Base-by-base conservation (phyloP, 2,329 filamentous ascomycete genomes). In the Polychaeton citri region DNA sequence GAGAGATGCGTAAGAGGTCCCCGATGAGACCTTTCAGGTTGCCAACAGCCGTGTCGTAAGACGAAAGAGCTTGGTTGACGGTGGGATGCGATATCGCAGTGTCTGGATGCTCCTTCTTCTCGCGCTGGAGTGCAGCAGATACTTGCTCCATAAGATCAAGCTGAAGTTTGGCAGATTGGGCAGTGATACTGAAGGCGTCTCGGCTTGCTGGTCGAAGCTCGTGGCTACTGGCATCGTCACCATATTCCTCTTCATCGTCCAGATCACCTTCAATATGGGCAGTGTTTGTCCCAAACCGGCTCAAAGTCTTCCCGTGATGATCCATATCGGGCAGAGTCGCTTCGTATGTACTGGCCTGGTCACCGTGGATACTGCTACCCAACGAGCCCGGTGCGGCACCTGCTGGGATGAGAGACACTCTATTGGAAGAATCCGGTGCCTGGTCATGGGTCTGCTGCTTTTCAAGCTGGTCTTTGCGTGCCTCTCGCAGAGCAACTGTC, bases 101-200 rank as follows among this genome's bases (percentile, higher is more conserved):
- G 9, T 68, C 65, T 0, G 88, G 83, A 40, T 81, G 82, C 48
- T 71, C 77, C 4, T 68, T 59, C 37, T 74, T 74, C 58, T 94
- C 82, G 1, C 68, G 63, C 44, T 87, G 73, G 34, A 96, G 65
- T 3, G 87, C 87, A n/a, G 76, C 66, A 38, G 86, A 85, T 18
- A 98, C 85, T 47, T 83, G 79, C 5, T 81, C 77, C 46, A 98
- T 74, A 30, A 94, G 80, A 52, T 96, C 88, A 4, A 98, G 73
- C 58, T 98, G 90, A 20, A 96, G 63, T 54, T 82, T 88, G 8
- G 86, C 86, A 10, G 90, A 96, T 57, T 96, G 88, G 0, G 90
- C 90, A 3, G 88, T 95, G 51, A 98, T 96, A 55, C 88, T 88
- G 60, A 96, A 87, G 2, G 90, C 87, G 56, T 98, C 90, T 53